phyloP scores from a whole-genome alignment of 352 stramenopile species.

The Globisporangium paddicum region DNA sequence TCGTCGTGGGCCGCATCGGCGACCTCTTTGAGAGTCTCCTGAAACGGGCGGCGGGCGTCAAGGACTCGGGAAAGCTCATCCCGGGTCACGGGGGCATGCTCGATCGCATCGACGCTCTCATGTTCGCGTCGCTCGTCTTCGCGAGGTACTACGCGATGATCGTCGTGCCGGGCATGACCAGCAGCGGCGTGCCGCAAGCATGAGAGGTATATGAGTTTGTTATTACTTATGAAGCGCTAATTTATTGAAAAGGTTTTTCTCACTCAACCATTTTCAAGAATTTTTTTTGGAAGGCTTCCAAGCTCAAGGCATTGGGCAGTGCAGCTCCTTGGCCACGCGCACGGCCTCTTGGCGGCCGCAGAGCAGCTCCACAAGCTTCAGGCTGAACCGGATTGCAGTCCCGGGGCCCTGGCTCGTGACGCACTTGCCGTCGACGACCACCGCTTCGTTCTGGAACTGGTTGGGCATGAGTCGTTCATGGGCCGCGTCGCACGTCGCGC shows the following conservation, averaged over 20 bases:
- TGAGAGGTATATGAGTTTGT: neutral
- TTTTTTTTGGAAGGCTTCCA: neutral
- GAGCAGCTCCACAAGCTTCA: slow-evolving; percentile 55
- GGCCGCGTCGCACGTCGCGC: slow-evolving; percentile 45
- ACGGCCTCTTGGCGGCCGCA: slow-evolving; percentile 34
- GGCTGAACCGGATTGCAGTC: slow-evolving; percentile 39
- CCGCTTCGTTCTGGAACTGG: slow-evolving; percentile 40
- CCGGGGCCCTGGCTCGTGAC: slow-evolving; percentile 60
- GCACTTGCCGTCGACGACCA: slow-evolving; percentile 52
- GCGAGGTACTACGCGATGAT: slow-evolving; percentile 52
- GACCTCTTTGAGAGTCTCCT: slow-evolving; percentile 95
- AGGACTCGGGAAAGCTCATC: slow-evolving; percentile 95
- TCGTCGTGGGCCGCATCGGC: slow-evolving; percentile 91
- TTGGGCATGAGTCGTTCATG: slow-evolving; percentile 38
- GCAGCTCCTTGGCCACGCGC: slow-evolving; percentile 35
- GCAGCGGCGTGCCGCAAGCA: neutral
- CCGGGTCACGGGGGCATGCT: slow-evolving; percentile 95
- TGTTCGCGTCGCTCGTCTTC: slow-evolving; percentile 85
- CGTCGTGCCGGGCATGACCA: slow-evolving; percentile 15
- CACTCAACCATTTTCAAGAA: neutral
- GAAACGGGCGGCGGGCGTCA: slow-evolving; percentile 93
- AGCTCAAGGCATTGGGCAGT: slow-evolving; percentile 12
- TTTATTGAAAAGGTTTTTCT: slow-evolving; percentile 2
- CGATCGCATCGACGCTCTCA: slow-evolving; percentile 94
- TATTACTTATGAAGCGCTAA: slow-evolving; percentile 1